A percentile compares a stretch with the other conserved stretches of the same genome.
Evolutionary conservation across 2,329 filamentous ascomycete genomes (phyloP).

Genomic region (Aspergillus pseudotamarii): DNA sequence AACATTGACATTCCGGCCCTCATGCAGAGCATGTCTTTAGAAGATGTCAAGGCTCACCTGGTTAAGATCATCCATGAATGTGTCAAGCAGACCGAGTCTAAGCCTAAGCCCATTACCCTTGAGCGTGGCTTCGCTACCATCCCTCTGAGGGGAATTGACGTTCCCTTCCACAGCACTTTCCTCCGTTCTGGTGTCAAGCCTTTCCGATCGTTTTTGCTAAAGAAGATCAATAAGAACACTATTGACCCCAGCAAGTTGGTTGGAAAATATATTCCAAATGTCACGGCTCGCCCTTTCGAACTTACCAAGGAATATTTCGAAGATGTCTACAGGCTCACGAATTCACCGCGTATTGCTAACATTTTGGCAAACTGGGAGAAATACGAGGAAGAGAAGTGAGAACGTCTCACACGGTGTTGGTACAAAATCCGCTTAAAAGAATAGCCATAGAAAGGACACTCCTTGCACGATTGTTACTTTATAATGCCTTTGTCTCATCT

Average conservation of each 20-base stretch:
- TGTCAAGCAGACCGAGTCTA: constrained; percentile 82
- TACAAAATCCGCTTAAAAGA: constrained; percentile 8
- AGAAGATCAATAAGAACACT: constrained; percentile 99
- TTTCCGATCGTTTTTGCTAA: constrained; percentile 95
- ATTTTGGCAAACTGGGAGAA: constrained; percentile 82
- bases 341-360: constrained; percentile 61
- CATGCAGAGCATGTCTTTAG: constrained; percentile 80
- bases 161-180: constrained; percentile 99
- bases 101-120: constrained; percentile 84
- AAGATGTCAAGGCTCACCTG: constrained; percentile 88
- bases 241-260: constrained; percentile 96
- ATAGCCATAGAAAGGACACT: not conserved
- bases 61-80: constrained; percentile 89
- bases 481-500: not conserved
- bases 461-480: not conserved
- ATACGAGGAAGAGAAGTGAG: constrained; percentile 54
- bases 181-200: constrained; percentile 97
- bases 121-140: constrained; percentile 97
- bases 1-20: constrained; percentile 96
- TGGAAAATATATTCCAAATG: constrained; percentile 99
- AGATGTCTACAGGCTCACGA: constrained; percentile 94
- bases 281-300: constrained; percentile 93
- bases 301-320: constrained; percentile 99
- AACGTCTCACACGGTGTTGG: constrained; percentile 22
- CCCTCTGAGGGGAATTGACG: constrained; percentile 93